phyloP scores from a whole-genome alignment of 139 green algal genomes.

The Gonium pectorale region DNA sequence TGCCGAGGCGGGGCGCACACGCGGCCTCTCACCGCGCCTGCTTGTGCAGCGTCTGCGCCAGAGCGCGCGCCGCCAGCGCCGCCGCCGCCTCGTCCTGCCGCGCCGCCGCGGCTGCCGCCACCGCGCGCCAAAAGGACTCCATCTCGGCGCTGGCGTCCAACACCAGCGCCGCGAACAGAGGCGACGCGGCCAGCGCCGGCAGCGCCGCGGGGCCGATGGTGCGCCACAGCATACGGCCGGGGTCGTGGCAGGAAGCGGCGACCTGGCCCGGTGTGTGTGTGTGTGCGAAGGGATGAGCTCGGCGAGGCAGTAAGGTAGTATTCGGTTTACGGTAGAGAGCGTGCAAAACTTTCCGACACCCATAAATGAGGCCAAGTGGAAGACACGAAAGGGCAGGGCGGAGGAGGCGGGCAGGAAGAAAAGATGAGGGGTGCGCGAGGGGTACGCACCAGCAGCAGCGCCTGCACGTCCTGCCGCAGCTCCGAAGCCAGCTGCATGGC shows the following conservation, averaged over 20 bases:
- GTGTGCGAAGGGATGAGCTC: neutral
- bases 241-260: slow-evolving; percentile 20
- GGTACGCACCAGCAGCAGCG: slow-evolving; percentile 43
- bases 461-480: slow-evolving; percentile 42
- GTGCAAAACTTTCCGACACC: no score
- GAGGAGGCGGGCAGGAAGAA: neutral
- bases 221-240: slow-evolving; percentile 27
- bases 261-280: neutral
- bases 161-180: slow-evolving; percentile 35
- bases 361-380: no score
- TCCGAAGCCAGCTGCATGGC: slow-evolving; percentile 48
- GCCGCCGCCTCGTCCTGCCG: neutral
- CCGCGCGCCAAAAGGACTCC: slow-evolving; percentile 42
- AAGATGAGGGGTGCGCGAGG: no score
- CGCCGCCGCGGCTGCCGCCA: neutral
- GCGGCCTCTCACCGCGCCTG: slow-evolving; percentile 1
- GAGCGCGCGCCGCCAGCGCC: slow-evolving; percentile 13
- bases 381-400: neutral
- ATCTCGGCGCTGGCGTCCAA: slow-evolving; percentile 41
- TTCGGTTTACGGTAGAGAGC: no score
- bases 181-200: slow-evolving; percentile 25
- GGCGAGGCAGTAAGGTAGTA: neutral
- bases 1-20: no score
- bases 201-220: slow-evolving; percentile 19
- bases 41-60: slow-evolving; percentile 23